These are phyloP conservation scores for Lathyrus tuberosus DNA, from an alignment of 306 rosid genomes.

Conservation along the genomic window DNA sequence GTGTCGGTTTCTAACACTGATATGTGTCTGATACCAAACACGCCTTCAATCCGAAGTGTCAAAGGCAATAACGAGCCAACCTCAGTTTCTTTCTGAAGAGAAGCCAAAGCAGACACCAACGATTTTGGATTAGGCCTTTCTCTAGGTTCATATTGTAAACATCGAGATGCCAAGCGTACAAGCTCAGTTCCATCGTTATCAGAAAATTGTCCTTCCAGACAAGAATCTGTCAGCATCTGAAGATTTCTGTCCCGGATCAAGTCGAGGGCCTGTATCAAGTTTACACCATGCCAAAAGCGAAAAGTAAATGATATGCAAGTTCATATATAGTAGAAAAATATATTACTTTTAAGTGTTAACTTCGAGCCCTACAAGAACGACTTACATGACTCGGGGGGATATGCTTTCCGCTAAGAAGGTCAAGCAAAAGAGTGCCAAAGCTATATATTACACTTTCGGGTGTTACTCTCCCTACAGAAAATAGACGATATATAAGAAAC, in stretches of 20 bases:
- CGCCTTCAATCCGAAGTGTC: neutral
- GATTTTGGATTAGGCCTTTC: conserved; percentile 80
- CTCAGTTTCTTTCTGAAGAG: conserved; percentile 85
- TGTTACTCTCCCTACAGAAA: conserved; percentile 72
- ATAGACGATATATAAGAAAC: conserved; percentile 35
- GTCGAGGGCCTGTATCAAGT: conserved; percentile 70
- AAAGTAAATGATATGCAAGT: neutral
- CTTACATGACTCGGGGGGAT: conserved; percentile 88
- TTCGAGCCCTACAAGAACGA: conserved; percentile 24
- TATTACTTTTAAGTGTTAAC: neutral
- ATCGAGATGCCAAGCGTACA: conserved; percentile 67
- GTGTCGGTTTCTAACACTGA: neutral
- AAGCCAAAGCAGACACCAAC: conserved; percentile 66
- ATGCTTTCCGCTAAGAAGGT: conserved; percentile 85
- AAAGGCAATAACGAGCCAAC: conserved; percentile 39
- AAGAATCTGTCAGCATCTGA: conserved; percentile 87
- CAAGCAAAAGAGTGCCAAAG: conserved; percentile 86
- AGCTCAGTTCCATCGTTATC: conserved; percentile 77
- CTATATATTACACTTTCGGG: conserved; percentile 83
- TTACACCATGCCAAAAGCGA: neutral
- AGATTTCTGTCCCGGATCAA: conserved; percentile 77
- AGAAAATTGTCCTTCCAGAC: conserved; percentile 80
- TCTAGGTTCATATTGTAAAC: conserved; percentile 82
- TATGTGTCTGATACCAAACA: neutral
- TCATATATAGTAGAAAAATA: too few relatives aligned